Percentiles rank a stretch among this genome's conserved stretches.
Conservation (phyloP, 1,139 yeast genomes). For the Yamadazyma taylorii region DNA sequence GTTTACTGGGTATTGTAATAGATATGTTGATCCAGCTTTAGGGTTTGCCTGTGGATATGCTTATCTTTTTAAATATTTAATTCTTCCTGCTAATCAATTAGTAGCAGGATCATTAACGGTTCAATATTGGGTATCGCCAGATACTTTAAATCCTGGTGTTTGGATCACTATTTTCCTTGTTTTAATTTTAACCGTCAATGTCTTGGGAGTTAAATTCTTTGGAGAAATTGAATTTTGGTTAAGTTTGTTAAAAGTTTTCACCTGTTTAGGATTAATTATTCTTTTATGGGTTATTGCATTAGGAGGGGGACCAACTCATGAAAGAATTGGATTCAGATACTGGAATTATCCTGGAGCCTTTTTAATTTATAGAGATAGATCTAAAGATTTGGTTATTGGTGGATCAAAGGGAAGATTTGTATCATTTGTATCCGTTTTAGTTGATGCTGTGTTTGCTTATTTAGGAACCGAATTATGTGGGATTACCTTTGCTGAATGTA, state of each 20-base stretch:
- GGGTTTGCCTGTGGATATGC: slow-evolving; percentile 77
- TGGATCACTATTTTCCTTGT: slow-evolving; percentile 58
- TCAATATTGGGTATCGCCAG: slow-evolving; percentile 57
- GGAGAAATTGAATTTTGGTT: slow-evolving; percentile 75
- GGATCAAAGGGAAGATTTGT: slow-evolving; percentile 49
- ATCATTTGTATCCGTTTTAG: slow-evolving; percentile 64
- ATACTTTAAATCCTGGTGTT: slow-evolving; percentile 54
- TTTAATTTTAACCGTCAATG: slow-evolving; percentile 48
- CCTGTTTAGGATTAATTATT: slow-evolving; percentile 54
- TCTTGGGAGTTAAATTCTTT: slow-evolving; percentile 61
- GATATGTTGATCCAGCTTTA: slow-evolving; percentile 68
- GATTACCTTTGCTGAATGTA: slow-evolving; percentile 76
- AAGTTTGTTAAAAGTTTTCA: slow-evolving; percentile 56
- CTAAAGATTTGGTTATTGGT: slow-evolving; percentile 23
- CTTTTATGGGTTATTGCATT: slow-evolving; percentile 49
- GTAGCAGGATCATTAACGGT: slow-evolving; percentile 61
- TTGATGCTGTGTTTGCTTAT: slow-evolving; percentile 73
- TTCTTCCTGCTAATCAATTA: slow-evolving; percentile 64
- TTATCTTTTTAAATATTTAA: slow-evolving; percentile 57
- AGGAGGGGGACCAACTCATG: slow-evolving; percentile 62
- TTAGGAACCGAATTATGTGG: slow-evolving; percentile 72
- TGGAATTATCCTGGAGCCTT: slow-evolving; percentile 69
- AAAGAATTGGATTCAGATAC: slow-evolving; percentile 64
- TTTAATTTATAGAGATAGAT: slow-evolving; percentile 39
- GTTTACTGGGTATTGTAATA: slow-evolving; percentile 66